Evolutionary conservation across 116 monocot species (phyloP).

Genomic region (Phalaenopsis hybrid): DNA sequence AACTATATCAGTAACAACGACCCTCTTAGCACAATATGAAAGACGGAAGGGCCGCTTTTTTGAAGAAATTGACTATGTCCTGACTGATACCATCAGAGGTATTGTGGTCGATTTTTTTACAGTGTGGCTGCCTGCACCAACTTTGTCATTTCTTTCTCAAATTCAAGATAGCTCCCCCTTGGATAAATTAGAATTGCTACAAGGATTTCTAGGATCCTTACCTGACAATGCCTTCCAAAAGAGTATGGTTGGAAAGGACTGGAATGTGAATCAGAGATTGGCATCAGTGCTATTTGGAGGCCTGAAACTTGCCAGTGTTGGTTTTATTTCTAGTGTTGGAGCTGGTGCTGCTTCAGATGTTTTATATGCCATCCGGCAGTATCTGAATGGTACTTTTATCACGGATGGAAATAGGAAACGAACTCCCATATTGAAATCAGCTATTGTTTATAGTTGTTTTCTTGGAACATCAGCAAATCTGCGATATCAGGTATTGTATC

Average conservation of each 20-base stretch:
- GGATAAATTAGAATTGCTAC: slow-evolving; percentile 62
- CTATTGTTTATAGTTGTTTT: slow-evolving; percentile 67
- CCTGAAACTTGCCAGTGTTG: slow-evolving; percentile 85
- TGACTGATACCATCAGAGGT: slow-evolving; percentile 95
- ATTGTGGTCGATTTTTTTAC: slow-evolving; percentile 97
- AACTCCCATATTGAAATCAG: slow-evolving; percentile 70
- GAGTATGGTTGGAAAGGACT: slow-evolving; percentile 50
- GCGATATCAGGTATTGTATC: slow-evolving; percentile 71
- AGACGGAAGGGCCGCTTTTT: slow-evolving; percentile 83
- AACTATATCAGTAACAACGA: slow-evolving; percentile 85
- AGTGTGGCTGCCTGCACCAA: slow-evolving; percentile 98
- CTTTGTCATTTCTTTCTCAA: slow-evolving; percentile 72
- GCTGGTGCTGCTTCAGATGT: slow-evolving; percentile 64
- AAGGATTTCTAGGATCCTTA: slow-evolving; percentile 60
- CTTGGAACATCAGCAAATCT: slow-evolving; percentile 96
- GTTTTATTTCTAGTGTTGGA: slow-evolving; percentile 87
- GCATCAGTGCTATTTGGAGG: slow-evolving; percentile 81
- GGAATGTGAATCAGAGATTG: slow-evolving; percentile 75
- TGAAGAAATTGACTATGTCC: slow-evolving; percentile 93
- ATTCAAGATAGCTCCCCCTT: slow-evolving; percentile 29
- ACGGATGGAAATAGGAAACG: slow-evolving; percentile 18
- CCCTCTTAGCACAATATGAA: slow-evolving; percentile 89
- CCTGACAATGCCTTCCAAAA: slow-evolving; percentile 98
- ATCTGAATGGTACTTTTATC: slow-evolving; percentile 35
- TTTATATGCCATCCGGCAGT: slow-evolving; percentile 37